Conservation (phyloP, 116 monocot species). For the Trichopus zeylanicus region DNA sequence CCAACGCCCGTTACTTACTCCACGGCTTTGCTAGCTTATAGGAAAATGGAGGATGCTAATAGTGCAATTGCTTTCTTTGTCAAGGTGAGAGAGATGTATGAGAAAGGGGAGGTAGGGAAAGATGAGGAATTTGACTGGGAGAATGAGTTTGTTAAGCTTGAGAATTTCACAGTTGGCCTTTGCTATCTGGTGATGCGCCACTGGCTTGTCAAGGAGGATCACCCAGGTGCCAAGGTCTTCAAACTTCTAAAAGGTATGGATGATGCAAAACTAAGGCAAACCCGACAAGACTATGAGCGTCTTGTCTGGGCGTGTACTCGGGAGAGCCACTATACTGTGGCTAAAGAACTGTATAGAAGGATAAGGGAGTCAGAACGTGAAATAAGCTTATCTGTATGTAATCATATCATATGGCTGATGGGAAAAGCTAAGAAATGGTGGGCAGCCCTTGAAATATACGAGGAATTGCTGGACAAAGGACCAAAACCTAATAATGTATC, state of each 20-base stretch:
- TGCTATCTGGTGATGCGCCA: conserved; percentile 66
- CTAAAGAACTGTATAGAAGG: conserved; percentile 63
- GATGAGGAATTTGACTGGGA: conserved; percentile 41
- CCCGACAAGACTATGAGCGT: conserved; percentile 45
- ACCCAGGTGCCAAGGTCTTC: conserved; percentile 27
- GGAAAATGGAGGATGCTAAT: conserved; percentile 60
- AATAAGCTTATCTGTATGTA: conserved; percentile 79
- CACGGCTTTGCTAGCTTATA: conserved; percentile 52
- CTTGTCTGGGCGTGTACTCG: conserved; percentile 83
- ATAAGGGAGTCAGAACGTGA: conserved; percentile 45
- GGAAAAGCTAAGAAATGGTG: conserved; percentile 98
- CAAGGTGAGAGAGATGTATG: conserved; percentile 38
- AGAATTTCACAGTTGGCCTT: conserved; percentile 42
- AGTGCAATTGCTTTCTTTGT: conserved; percentile 50
- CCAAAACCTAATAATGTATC: conserved; percentile 86
- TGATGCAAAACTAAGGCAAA: conserved; percentile 20
- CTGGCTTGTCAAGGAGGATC: conserved; percentile 43
- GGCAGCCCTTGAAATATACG: conserved; percentile 89
- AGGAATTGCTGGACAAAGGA: conserved; percentile 81
- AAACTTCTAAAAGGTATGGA: conserved; percentile 63
- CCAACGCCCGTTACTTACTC: conserved; percentile 73
- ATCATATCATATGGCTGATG: conserved; percentile 87
- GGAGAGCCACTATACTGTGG: conserved; percentile 49
- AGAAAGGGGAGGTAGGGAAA: conserved; percentile 32
- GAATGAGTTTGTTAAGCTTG: conserved; percentile 51